These are phyloP conservation scores for Penicillium arizonense DNA, from an alignment of 495 filamentous ascomycete genomes.

Conservation along the genomic window DNA sequence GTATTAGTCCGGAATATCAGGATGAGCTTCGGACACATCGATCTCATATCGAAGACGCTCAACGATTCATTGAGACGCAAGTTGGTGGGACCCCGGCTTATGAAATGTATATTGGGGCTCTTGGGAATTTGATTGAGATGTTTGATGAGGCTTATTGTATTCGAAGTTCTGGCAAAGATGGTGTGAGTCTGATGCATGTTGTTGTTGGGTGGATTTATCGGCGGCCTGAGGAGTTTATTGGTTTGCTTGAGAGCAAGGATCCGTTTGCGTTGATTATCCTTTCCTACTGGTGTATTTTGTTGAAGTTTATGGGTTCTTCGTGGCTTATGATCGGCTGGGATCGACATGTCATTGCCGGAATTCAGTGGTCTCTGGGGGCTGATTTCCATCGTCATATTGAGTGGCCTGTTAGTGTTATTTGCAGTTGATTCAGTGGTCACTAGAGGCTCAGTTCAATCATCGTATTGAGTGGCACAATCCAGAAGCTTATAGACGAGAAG, in stretches of 20 bases:
- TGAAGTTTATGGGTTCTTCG: conserved; percentile 30
- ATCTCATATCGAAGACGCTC: conserved; percentile 12
- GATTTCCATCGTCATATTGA: conserved; percentile 29
- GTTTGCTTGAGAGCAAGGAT: conserved; percentile 28
- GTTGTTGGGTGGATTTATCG: conserved; percentile 40
- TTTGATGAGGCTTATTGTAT: conserved; percentile 23
- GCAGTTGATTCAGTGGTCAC: background rate
- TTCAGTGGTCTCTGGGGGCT: conserved; percentile 17
- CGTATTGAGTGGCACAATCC: no score
- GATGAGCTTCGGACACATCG: conserved; percentile 20
- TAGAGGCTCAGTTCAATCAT: no score
- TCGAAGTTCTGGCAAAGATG: conserved; percentile 9
- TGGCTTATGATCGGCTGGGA: conserved; percentile 44
- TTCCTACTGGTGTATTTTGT: conserved; percentile 39
- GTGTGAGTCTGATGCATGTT: conserved; percentile 21
- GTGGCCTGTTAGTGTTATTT: conserved; percentile 25
- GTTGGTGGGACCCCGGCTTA: background rate
- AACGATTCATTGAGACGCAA: conserved; percentile 12
- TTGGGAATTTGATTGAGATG: conserved; percentile 16
- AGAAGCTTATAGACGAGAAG: no score
- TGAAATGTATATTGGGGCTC: conserved; percentile 6
- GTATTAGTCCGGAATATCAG: conserved; percentile 9
- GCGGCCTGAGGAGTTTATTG: conserved; percentile 29
- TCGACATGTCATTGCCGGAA: conserved; percentile 33
- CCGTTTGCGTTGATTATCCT: conserved; percentile 38